Evolutionary conservation across 345 rosid species (phyloP).

Genomic region (Ricinus communis): DNA sequence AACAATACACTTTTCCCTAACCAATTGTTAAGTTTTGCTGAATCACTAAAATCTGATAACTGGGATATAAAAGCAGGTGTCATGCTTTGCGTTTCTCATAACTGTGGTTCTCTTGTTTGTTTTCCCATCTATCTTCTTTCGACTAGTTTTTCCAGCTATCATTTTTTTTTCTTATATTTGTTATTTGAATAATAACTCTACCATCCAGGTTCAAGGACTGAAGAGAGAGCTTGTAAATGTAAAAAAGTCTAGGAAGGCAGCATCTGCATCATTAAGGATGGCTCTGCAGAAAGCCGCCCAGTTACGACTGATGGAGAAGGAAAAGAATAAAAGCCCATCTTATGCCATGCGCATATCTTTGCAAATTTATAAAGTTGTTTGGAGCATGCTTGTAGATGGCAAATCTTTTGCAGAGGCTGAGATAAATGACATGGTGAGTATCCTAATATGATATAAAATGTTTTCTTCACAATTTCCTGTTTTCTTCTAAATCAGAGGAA

Average conservation of each 20-base stretch:
- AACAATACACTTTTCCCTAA: too few species aligned
- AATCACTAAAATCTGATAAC: not conserved
- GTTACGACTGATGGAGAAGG: constrained; percentile 85
- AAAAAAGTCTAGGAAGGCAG: constrained; percentile 72
- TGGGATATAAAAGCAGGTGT: not conserved
- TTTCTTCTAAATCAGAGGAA: not conserved
- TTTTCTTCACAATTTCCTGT: not conserved
- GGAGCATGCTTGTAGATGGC: constrained; percentile 98
- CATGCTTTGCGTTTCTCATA: constrained; percentile 1
- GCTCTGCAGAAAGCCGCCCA: constrained; percentile 95
- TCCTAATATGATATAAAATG: constrained; percentile 19
- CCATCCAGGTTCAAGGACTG: constrained; percentile 74
- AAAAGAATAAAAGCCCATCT: constrained; percentile 96
- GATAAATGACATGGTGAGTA: constrained; percentile 94
- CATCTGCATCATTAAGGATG: constrained; percentile 71
- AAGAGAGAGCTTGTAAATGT: constrained; percentile 71
- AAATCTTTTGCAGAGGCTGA: constrained; percentile 99
- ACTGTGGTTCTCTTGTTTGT: not conserved
- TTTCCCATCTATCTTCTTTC: not conserved
- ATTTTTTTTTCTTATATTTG: not conserved
- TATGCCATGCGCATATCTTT: constrained; percentile 96
- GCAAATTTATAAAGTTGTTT: constrained; percentile 83
- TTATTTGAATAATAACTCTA: not conserved
- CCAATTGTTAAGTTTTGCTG: not conserved
- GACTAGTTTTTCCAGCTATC: not conserved